Percentiles rank a stretch among this genome's conserved stretches.
These are phyloP conservation scores for Discostella pseudostelligera DNA, from an alignment of 108 stramenopile genomes.

Conservation along the genomic window DNA sequence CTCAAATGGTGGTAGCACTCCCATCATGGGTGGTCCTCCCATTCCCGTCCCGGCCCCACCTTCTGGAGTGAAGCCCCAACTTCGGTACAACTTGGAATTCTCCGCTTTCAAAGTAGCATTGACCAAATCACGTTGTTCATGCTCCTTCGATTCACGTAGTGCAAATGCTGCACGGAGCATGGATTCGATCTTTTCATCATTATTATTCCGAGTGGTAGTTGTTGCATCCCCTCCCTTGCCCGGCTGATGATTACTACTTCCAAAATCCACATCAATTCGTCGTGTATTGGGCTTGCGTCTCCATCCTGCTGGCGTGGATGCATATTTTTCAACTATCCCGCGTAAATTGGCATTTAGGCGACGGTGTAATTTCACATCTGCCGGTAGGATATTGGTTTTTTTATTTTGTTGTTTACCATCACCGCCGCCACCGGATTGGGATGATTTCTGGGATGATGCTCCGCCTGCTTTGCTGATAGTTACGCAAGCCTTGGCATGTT, in stretches of 20 bases:
- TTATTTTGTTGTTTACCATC: conserved; percentile 4
- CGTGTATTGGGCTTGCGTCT: conserved; percentile 40
- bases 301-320: conserved; percentile 45
- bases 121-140: conserved; percentile 72
- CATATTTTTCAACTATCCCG: conserved; percentile 62
- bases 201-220: neutral
- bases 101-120: conserved; percentile 67
- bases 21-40: conserved; percentile 13
- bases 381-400: conserved; percentile 20
- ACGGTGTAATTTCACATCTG: conserved; percentile 40
- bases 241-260: conserved; percentile 11
- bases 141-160: conserved; percentile 75
- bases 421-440: neutral
- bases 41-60: conserved; percentile 14
- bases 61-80: conserved; percentile 39
- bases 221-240: conserved; percentile 27
- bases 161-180: conserved; percentile 78
- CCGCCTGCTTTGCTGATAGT: conserved; percentile 54
- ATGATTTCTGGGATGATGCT: conserved; percentile 4
- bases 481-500: conserved; percentile 45
- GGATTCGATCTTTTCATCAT: conserved; percentile 40
- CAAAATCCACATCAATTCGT: conserved; percentile 38
- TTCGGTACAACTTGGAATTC: conserved; percentile 33
- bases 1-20: conserved; percentile 31
- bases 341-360: conserved; percentile 56